Conservation (phyloP, 1,139 yeast genomes). For the Geotrichum histeridarum region DNA sequence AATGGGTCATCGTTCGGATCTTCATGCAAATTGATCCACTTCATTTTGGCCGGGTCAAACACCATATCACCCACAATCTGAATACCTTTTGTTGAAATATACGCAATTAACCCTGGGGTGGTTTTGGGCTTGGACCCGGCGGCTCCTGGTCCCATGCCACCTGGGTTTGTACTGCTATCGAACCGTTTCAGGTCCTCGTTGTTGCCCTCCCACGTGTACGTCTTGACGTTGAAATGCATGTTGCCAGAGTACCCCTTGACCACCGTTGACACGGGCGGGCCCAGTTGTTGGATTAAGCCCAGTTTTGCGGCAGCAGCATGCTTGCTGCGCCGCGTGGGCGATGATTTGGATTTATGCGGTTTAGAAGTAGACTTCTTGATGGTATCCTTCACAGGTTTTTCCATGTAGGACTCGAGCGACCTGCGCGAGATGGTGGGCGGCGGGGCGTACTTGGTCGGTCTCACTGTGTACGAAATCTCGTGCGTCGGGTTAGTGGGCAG, state of each 20-base stretch:
- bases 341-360: no score
- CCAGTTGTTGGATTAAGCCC: conserved; percentile 37
- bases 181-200: conserved; percentile 53
- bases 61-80: conserved; percentile 52
- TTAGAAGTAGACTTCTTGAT: background rate
- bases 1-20: conserved; percentile 49
- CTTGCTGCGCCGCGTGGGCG: background rate
- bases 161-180: conserved; percentile 33
- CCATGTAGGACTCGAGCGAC: conserved; percentile 15
- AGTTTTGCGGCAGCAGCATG: conserved; percentile 4
- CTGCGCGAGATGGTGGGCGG: conserved; percentile 4
- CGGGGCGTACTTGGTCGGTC: conserved; percentile 16
- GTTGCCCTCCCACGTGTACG: conserved; percentile 64
- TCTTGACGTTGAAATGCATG: conserved; percentile 54
- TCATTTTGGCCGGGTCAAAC: conserved; percentile 53
- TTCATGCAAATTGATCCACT: conserved; percentile 46
- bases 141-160: background rate
- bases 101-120: conserved; percentile 39
- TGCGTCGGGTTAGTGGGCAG: conserved; percentile 28
- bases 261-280: conserved; percentile 28
- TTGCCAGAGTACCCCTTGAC: conserved; percentile 33
- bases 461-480: conserved; percentile 23
- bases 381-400: conserved; percentile 10
- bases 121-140: conserved; percentile 24
- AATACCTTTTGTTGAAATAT: conserved; percentile 34